Evolutionary conservation across 345 rosid genomes (phyloP).

Genomic region (Ceriops tagal): DNA sequence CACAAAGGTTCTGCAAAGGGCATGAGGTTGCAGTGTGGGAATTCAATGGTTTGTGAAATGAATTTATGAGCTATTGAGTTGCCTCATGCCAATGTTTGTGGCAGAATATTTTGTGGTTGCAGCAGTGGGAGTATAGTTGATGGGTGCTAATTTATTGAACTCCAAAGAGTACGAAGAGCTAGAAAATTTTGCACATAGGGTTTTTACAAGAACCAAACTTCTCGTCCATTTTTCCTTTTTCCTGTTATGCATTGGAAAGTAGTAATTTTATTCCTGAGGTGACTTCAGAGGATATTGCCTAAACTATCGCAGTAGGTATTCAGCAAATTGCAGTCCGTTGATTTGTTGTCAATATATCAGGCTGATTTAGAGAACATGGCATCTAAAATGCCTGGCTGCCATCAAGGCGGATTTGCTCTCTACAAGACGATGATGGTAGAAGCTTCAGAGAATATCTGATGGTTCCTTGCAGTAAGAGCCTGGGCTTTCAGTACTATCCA

Average conservation of each 20-base stretch:
- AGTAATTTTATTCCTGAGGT: background rate
- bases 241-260: background rate
- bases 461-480: slow-evolving; percentile 3
- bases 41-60: background rate
- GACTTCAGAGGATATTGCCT: background rate
- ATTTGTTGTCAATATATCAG: slow-evolving; percentile 36
- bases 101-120: too few species aligned
- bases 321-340: background rate
- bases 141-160: too few species aligned
- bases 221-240: background rate
- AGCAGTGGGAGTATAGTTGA: too few species aligned
- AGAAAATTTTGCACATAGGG: too few species aligned
- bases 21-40: background rate
- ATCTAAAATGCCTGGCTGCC: slow-evolving; percentile 88
- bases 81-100: too few species aligned
- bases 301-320: background rate
- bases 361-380: slow-evolving; percentile 59
- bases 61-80: too few species aligned
- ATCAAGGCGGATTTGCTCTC: slow-evolving; percentile 84
- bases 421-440: slow-evolving; percentile 58
- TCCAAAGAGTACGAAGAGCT: too few species aligned
- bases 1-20: too few species aligned
- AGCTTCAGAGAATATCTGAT: slow-evolving; percentile 29
- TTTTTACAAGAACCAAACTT: background rate
- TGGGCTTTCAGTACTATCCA: background rate